A percentile compares a stretch with the other conserved stretches of the same genome.
Conservation (phyloP, 202 grass and related monocot genomes). For the Miscanthus sacchariflorus region DNA sequence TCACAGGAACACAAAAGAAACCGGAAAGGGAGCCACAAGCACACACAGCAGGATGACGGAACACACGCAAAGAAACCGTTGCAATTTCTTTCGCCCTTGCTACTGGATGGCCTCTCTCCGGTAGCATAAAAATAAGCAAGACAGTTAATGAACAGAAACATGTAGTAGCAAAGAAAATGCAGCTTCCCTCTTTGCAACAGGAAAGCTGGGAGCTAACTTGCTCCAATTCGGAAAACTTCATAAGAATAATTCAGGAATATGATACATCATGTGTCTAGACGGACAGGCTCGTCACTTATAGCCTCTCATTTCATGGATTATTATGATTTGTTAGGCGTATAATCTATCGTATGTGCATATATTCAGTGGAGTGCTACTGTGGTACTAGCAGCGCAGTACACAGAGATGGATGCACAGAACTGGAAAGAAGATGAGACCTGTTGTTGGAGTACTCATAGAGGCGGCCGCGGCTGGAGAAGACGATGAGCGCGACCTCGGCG, state of each 20-base stretch:
- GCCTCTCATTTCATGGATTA: neutral
- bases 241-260: neutral
- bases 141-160: constrained; percentile 54
- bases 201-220: constrained; percentile 29
- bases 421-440: constrained; percentile 46
- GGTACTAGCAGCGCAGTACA: neutral
- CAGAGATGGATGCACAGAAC: neutral
- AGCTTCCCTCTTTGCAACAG: constrained; percentile 30
- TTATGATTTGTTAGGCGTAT: neutral
- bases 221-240: neutral
- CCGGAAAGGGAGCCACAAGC: constrained; percentile 48
- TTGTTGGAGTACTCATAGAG: constrained; percentile 92
- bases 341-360: neutral
- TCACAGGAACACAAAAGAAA: constrained; percentile 50
- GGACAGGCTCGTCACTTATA: neutral
- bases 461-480: constrained; percentile 81
- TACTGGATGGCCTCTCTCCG: neutral
- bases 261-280: neutral
- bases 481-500: constrained; percentile 77
- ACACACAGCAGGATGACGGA: neutral
- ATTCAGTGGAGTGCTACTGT: neutral
- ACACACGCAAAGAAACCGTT: constrained; percentile 46
- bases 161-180: constrained; percentile 40
- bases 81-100: constrained; percentile 53
- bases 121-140: constrained; percentile 53